A percentile compares a stretch with the other conserved stretches of the same genome.
phyloP scores from a whole-genome alignment of 1,284 basidiomycete species.

The Filobasidium uniguttulatum region DNA sequence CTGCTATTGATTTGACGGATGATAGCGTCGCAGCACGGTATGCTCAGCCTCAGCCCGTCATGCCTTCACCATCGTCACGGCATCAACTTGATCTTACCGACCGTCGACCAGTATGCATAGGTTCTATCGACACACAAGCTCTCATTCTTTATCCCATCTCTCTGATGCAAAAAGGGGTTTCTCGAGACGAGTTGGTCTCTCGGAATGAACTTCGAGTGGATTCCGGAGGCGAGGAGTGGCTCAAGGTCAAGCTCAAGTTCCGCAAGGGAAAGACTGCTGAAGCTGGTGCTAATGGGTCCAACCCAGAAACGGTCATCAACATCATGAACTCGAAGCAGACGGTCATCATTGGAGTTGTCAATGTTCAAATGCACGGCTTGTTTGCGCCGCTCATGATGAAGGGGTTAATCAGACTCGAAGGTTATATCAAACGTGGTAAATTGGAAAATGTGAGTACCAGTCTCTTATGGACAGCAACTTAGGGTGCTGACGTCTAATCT shows the following conservation, averaged over 20 bases:
- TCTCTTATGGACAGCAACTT: too few relatives aligned
- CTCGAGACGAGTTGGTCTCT: constrained; percentile 21
- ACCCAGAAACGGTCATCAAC: constrained; percentile 6
- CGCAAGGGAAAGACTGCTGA: constrained; percentile 24
- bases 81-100: constrained; percentile 5
- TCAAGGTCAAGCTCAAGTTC: constrained; percentile 56
- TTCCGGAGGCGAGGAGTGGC: constrained; percentile 50
- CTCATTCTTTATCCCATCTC: constrained; percentile 67
- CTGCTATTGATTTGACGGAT: constrained; percentile 20
- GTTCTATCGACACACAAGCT: constrained; percentile 63
- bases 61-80: constrained; percentile 16
- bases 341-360: constrained; percentile 70
- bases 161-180: constrained; percentile 18
- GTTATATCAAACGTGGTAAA: constrained; percentile 38
- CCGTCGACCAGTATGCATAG: constrained; percentile 56
- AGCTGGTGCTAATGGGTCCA: constrained; percentile 14
- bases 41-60: constrained; percentile 17
- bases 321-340: constrained; percentile 14
- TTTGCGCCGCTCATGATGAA: constrained; percentile 67
- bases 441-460: constrained; percentile 30
- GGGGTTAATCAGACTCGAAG: constrained; percentile 71
- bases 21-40: constrained; percentile 23
- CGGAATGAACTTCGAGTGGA: constrained; percentile 16
- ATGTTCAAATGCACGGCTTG: constrained; percentile 60
- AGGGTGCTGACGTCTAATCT: too few relatives aligned